These are phyloP conservation scores for Dactylellina leptospora DNA, from an alignment of 2,329 filamentous ascomycete genomes.

Conservation along the genomic window DNA sequence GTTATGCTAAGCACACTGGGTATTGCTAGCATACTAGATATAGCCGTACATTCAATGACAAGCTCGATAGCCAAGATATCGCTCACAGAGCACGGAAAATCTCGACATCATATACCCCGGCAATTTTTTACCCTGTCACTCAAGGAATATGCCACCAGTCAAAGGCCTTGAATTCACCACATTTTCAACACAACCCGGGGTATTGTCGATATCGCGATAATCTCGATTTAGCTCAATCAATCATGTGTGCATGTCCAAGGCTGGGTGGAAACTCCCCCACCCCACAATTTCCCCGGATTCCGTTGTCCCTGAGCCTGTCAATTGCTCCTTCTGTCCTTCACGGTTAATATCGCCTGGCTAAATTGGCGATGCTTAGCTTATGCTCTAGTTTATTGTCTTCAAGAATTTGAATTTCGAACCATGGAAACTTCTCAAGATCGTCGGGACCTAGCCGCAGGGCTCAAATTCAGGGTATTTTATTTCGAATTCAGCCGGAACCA, in stretches of 20 bases:
- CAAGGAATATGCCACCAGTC: constrained; percentile 51
- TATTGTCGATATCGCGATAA: too few relatives aligned
- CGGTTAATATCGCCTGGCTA: constrained; percentile 38
- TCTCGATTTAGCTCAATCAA: too few relatives aligned
- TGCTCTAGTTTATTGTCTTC: constrained; percentile 5
- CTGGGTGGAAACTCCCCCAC: background rate
- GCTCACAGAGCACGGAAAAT: constrained; percentile 11
- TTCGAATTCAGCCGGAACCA: background rate
- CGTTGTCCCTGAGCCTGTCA: background rate
- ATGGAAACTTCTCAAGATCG: too few relatives aligned
- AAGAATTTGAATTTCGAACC: too few relatives aligned
- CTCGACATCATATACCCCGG: constrained; percentile 8
- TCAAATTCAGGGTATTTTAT: too few relatives aligned
- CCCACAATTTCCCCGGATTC: constrained; percentile 44
- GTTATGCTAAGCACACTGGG: too few relatives aligned
- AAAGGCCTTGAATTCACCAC: constrained; percentile 33
- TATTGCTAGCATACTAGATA: too few relatives aligned
- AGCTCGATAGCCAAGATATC: too few relatives aligned
- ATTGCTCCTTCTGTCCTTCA: background rate
- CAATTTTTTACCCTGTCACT: too few relatives aligned
- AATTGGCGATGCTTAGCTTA: constrained; percentile 36
- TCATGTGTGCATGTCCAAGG: too few relatives aligned
- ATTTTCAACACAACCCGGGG: constrained; percentile 35
- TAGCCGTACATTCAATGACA: too few relatives aligned
- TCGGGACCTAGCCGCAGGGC: too few relatives aligned